Conservation (phyloP, 139 green algal species). For the Mesostigma viride region DNA sequence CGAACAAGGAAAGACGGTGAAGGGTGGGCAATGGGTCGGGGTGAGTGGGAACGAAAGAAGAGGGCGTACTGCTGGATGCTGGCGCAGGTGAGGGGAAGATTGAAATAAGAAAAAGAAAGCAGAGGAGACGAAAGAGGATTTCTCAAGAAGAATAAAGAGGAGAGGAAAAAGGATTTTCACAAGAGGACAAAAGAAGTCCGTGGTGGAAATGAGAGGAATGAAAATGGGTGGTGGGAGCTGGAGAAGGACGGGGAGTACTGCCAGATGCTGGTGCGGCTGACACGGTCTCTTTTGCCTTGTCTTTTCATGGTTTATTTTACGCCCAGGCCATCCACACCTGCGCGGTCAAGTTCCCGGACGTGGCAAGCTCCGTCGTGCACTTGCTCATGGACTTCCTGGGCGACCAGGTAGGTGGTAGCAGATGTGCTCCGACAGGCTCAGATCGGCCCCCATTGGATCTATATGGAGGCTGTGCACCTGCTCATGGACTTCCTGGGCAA, state of each 20-base stretch:
- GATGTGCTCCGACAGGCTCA: neutral
- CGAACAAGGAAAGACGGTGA: neutral
- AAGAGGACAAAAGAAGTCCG: too few species aligned
- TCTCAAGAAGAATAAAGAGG: too few species aligned
- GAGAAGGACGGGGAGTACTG: slow-evolving; percentile 83
- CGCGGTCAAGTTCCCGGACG: slow-evolving; percentile 88
- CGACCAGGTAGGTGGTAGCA: slow-evolving; percentile 33
- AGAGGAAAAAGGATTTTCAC: too few species aligned
- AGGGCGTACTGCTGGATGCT: slow-evolving; percentile 89
- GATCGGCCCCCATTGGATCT: too few species aligned
- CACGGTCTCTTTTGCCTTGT: neutral
- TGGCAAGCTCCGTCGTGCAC: slow-evolving; percentile 79
- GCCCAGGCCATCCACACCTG: slow-evolving; percentile 78
- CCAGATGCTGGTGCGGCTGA: slow-evolving; percentile 89
- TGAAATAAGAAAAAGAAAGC: too few species aligned
- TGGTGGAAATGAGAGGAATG: too few species aligned
- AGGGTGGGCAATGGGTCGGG: neutral
- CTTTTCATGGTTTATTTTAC: neutral
- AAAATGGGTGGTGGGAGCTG: too few species aligned
- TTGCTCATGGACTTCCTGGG: slow-evolving; percentile 97
- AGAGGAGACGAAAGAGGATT: too few species aligned
- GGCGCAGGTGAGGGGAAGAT: slow-evolving; percentile 41
- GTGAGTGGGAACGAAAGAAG: too few species aligned
- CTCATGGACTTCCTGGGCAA: slow-evolving; percentile 98
- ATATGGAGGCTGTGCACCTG: too few species aligned